A percentile compares a stretch with the other conserved stretches of the same genome.
These are phyloP conservation scores for Trypanosoma scelopori DNA, from an alignment of 208 protist genomes.

Conservation along the genomic window DNA sequence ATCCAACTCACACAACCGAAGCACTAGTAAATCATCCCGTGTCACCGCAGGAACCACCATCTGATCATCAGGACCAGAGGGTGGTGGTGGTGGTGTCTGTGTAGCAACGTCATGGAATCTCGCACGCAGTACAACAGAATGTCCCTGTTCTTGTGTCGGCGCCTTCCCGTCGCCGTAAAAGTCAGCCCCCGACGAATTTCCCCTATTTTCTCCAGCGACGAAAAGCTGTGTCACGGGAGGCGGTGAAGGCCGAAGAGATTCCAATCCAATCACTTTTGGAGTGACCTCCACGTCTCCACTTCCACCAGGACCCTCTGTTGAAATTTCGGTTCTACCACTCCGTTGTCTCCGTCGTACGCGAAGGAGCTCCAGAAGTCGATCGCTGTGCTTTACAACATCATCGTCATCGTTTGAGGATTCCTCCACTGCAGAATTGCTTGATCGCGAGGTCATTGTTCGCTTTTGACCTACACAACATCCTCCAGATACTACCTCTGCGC, in stretches of 20 bases:
- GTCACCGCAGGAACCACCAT: conserved; percentile 10
- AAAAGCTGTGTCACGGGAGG: not conserved
- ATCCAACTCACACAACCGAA: conserved; percentile 60
- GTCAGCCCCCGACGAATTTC: not conserved
- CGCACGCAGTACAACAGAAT: not conserved
- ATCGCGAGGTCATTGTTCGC: not conserved
- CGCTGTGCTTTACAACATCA: conserved; percentile 31
- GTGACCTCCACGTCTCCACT: not conserved
- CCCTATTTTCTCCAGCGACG: not conserved
- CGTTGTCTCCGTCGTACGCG: conserved; percentile 9
- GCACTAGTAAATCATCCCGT: conserved; percentile 25
- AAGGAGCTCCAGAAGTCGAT: conserved; percentile 26
- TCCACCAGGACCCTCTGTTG: conserved; percentile 1
- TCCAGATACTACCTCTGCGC: not conserved
- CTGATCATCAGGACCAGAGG: conserved; percentile 6
- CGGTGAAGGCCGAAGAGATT: not conserved
- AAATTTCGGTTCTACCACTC: conserved; percentile 1
- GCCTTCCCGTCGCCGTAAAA: not conserved
- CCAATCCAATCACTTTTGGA: not conserved
- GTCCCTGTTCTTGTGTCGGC: not conserved
- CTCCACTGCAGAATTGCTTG: not conserved
- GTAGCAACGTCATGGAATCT: not conserved
- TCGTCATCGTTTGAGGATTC: not conserved
- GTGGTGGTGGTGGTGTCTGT: conserved; percentile 14
- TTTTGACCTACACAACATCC: conserved; percentile 16